phyloP scores from a whole-genome alignment of 345 rosid genomes.

The Camelina sativa region DNA sequence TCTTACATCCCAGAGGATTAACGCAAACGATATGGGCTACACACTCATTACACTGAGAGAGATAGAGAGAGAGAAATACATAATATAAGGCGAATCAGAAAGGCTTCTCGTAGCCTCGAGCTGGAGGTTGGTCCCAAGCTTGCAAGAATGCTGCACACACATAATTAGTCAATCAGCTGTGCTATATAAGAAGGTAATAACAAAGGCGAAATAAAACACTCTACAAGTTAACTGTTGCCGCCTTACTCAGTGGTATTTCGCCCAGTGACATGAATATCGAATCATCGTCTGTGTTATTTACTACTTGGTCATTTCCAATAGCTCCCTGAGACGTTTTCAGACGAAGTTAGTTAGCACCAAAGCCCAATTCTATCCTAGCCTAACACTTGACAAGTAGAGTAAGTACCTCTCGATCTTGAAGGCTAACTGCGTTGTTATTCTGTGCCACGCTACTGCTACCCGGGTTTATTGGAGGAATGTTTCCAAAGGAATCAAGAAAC shows the following conservation, averaged over 20 bases:
- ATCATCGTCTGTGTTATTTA: constrained; percentile 67
- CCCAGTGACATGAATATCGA: constrained; percentile 95
- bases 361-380: neutral
- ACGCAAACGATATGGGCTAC: constrained; percentile 30
- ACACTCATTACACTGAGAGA: constrained; percentile 19
- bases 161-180: neutral
- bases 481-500: constrained; percentile 64
- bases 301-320: constrained; percentile 37
- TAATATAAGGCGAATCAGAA: constrained; percentile 51
- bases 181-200: neutral
- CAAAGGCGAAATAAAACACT: neutral
- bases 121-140: constrained; percentile 80
- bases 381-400: constrained; percentile 18
- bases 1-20: constrained; percentile 28
- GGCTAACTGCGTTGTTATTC: constrained; percentile 53
- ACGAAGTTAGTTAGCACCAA: constrained; percentile 24
- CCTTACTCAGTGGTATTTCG: constrained; percentile 92
- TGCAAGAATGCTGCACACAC: constrained; percentile 71
- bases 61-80: neutral
- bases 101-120: constrained; percentile 76
- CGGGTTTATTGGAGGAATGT: constrained; percentile 56
- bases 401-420: constrained; percentile 76
- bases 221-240: neutral
- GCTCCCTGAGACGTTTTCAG: constrained; percentile 38
- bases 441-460: constrained; percentile 46